Evolutionary conservation across 805 yeast genomes (phyloP).

Genomic region (fission yeast (Schizosaccharomyces pombe)): DNA sequence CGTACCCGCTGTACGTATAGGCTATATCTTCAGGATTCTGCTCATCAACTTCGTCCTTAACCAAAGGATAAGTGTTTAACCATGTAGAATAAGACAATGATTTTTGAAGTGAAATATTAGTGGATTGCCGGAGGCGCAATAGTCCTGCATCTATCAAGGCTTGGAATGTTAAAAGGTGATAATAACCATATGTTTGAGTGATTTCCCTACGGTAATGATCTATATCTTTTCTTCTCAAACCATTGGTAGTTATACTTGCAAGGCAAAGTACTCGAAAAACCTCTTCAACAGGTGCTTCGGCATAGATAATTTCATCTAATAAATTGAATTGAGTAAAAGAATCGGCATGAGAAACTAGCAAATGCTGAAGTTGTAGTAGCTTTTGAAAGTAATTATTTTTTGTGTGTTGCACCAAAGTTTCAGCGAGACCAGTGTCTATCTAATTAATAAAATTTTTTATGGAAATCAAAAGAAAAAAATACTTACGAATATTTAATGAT

Average conservation of each 20-base stretch:
- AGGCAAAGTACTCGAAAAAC: conserved; percentile 33
- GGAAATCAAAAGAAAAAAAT: conserved; percentile 23
- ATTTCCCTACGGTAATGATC: conserved; percentile 31
- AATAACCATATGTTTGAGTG: conserved; percentile 40
- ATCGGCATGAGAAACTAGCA: conserved; percentile 31
- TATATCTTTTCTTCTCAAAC: conserved; percentile 42
- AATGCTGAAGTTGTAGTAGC: conserved; percentile 43
- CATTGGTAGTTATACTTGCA: conserved; percentile 40
- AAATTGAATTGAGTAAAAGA: conserved; percentile 17
- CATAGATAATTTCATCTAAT: conserved; percentile 29
- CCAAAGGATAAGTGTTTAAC: conserved; percentile 20
- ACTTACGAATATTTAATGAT: conserved; percentile 22
- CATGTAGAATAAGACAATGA: conserved; percentile 1
- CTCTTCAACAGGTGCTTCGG: conserved; percentile 20
- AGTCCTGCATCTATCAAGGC: conserved; percentile 28
- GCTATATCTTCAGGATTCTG: conserved; percentile 26
- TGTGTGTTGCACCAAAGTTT: conserved; percentile 10
- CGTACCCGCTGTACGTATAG: conserved; percentile 58
- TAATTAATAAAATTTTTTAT: not conserved
- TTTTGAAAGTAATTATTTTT: conserved; percentile 18
- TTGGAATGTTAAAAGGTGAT: conserved; percentile 25
- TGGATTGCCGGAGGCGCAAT: conserved; percentile 18
- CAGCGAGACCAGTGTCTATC: conserved; percentile 20
- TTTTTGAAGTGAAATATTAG: conserved; percentile 22
- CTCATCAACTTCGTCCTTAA: conserved; percentile 16